Conservation (phyloP, 2,329 filamentous ascomycete species). For the Graphilbum fragrans region DNA sequence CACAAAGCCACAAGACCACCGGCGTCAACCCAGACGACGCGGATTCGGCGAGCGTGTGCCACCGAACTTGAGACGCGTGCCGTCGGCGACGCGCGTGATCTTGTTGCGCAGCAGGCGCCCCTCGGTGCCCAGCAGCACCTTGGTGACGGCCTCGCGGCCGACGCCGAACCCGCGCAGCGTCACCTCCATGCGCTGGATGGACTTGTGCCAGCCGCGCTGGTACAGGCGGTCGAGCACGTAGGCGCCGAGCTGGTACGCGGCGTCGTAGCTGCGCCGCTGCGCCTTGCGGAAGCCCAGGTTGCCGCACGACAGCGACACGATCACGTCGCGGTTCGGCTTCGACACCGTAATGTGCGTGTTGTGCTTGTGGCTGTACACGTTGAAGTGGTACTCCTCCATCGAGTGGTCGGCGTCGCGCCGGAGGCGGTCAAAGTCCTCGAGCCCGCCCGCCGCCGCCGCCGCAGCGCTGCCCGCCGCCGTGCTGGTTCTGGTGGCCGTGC, state of each 20-base stretch:
- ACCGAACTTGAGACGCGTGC: slow-evolving; percentile 88
- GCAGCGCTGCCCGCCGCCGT: not conserved
- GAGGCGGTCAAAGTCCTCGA: slow-evolving; percentile 9
- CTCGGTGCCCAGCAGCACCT: slow-evolving; percentile 78
- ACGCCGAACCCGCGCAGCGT: slow-evolving; percentile 74
- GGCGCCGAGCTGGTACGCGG: slow-evolving; percentile 78
- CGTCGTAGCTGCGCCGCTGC: slow-evolving; percentile 72
- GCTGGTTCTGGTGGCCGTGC: not conserved
- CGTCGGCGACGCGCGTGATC: slow-evolving; percentile 72
- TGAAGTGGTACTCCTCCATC: slow-evolving; percentile 60
- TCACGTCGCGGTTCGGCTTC: slow-evolving; percentile 63
- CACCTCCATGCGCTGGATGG: slow-evolving; percentile 69
- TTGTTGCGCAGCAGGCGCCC: slow-evolving; percentile 62
- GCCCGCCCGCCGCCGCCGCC: not conserved
- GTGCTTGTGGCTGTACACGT: slow-evolving; percentile 80
- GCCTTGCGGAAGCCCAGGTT: slow-evolving; percentile 87
- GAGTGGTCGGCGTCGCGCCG: slow-evolving; percentile 18
- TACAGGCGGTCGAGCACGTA: slow-evolving; percentile 77
- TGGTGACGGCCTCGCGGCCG: slow-evolving; percentile 79
- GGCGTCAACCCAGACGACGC: slow-evolving; percentile 73
- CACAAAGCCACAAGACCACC: too few relatives aligned
- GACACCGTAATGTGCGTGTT: slow-evolving; percentile 92
- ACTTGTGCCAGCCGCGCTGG: slow-evolving; percentile 63
- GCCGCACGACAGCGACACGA: slow-evolving; percentile 71
- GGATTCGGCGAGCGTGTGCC: slow-evolving; percentile 77